phyloP scores from a whole-genome alignment of 2,329 filamentous ascomycete species.

The Raffaelea deltoideospora region DNA sequence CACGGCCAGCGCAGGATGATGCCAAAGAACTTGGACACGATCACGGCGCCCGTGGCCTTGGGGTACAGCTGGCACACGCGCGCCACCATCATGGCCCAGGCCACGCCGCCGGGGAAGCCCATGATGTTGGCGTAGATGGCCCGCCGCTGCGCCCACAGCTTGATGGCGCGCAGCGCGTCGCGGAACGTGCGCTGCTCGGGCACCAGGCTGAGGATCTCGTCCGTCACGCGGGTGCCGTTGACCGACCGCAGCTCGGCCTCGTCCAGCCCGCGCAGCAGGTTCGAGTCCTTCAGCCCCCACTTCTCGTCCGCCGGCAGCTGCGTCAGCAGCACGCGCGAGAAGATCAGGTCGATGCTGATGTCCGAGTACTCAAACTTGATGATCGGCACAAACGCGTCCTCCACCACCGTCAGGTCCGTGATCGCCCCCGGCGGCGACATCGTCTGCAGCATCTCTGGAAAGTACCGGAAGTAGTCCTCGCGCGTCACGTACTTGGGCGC shows the following conservation, averaged over 20 bases:
- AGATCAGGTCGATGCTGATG: slow-evolving; percentile 92
- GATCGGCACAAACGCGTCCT: slow-evolving; percentile 86
- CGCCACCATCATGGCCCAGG: slow-evolving; percentile 95
- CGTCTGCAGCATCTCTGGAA: slow-evolving; percentile 63
- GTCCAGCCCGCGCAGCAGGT: slow-evolving; percentile 70
- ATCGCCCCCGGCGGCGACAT: slow-evolving; percentile 69
- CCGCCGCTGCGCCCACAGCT: slow-evolving; percentile 86
- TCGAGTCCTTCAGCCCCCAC: slow-evolving; percentile 67
- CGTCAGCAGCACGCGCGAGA: slow-evolving; percentile 58
- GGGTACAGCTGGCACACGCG: slow-evolving; percentile 93
- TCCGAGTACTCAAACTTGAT: slow-evolving; percentile 89
- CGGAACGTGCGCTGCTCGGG: slow-evolving; percentile 84
- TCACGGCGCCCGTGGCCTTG: slow-evolving; percentile 72
- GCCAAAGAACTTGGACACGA: slow-evolving; percentile 88
- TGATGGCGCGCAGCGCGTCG: slow-evolving; percentile 78
- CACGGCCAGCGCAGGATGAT: slow-evolving; percentile 86
- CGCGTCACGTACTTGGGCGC: slow-evolving; percentile 78
- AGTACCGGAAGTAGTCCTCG: slow-evolving; percentile 83
- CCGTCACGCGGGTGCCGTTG: slow-evolving; percentile 87
- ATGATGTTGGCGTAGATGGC: slow-evolving; percentile 94
- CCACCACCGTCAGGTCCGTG: slow-evolving; percentile 69
- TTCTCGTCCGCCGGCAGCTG: slow-evolving; percentile 53
- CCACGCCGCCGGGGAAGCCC: slow-evolving; percentile 90
- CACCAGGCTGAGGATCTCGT: slow-evolving; percentile 78
- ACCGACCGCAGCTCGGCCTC: slow-evolving; percentile 77